A percentile compares a stretch with the other conserved stretches of the same genome.
Evolutionary conservation across 1,284 basidiomycete genomes (phyloP).

Genomic region (Omphalotus olearius): DNA sequence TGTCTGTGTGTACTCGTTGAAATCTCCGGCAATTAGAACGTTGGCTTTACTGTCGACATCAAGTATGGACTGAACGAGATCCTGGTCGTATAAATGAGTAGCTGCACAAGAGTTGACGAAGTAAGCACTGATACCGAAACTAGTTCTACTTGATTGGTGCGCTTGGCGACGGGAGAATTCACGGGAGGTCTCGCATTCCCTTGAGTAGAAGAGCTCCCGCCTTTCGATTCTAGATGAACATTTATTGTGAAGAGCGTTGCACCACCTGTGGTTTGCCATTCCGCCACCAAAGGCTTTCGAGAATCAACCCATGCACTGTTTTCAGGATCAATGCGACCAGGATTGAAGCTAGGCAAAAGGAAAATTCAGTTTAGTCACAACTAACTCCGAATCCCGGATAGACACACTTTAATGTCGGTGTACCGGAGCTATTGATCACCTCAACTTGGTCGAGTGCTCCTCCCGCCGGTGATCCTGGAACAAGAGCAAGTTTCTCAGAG

Average conservation of each 20-base stretch:
- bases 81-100: conserved; percentile 27
- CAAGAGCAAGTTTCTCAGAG: conserved; percentile 46
- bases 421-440: conserved; percentile 30
- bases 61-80: conserved; percentile 47
- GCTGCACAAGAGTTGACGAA: background rate
- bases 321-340: conserved; percentile 57
- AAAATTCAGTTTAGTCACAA: background rate
- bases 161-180: conserved; percentile 45
- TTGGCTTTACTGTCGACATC: conserved; percentile 40
- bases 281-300: conserved; percentile 59
- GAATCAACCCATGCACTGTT: conserved; percentile 54
- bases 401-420: conserved; percentile 45
- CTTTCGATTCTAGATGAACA: conserved; percentile 58
- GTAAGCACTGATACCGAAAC: conserved; percentile 34
- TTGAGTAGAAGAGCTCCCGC: conserved; percentile 48
- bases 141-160: conserved; percentile 46
- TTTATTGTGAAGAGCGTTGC: conserved; percentile 55
- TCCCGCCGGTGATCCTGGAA: conserved; percentile 43
- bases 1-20: conserved; percentile 58
- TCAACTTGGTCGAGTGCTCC: conserved; percentile 43
- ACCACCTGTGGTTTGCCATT: conserved; percentile 47
- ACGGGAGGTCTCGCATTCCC: conserved; percentile 58
- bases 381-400: background rate
- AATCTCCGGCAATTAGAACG: conserved; percentile 57
- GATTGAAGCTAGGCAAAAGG: conserved; percentile 45